Base-by-base conservation (phyloP, 1,284 basidiomycete genomes). In the Ceratobasidium sp. region DNA sequence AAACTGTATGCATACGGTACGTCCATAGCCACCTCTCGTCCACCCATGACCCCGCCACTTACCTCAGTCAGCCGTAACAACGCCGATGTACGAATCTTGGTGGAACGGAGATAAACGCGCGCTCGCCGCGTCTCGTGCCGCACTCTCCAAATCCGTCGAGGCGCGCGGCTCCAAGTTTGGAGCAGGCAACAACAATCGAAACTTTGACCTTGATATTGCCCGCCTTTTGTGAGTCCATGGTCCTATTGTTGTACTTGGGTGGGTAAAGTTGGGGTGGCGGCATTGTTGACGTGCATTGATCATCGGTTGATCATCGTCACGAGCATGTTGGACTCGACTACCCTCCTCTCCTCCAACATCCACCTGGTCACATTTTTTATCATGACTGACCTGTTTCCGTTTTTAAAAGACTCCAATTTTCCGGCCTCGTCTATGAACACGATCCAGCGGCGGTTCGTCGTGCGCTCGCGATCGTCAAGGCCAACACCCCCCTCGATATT, bases 1-100 rank as follows among this genome's bases (percentile, higher is more conserved):
- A 50, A 50, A 46, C 36, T 69, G 52, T 69, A 69, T 69, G 64
- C 64, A 69, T 69, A 69, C 30, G 64, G 64, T 69, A 69, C 34
- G 64, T 36, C 18, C 21, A 36, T 26, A n/a, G n/a, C n/a, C n/a
- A n/a, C n/a, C n/a, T n/a, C n/a, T n/a, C 52, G 6, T 41, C 50
- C 26, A n/a, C 23, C 30, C 23, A 46, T 30, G 14, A n/a, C 32
- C 21, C 28, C 55, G 16, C 30, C 30, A 9, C 30, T 34, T 32
- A 14, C 36, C 36, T 39, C 36, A n/a, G 14, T 39, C 14, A 69
- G 64, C 64, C 21, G 64, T 69, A 23, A 69, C 64, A 57, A 69
- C 64, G 10, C 64, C 64, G 23, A 69, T 69, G 64, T 69, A 69
- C 52, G 50, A 69, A 14, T 30, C 64, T 6, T 69, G 64, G 64